Evolutionary conservation across 2,329 filamentous ascomycete genomes (phyloP).

Genomic region (Trichoderma breve): DNA sequence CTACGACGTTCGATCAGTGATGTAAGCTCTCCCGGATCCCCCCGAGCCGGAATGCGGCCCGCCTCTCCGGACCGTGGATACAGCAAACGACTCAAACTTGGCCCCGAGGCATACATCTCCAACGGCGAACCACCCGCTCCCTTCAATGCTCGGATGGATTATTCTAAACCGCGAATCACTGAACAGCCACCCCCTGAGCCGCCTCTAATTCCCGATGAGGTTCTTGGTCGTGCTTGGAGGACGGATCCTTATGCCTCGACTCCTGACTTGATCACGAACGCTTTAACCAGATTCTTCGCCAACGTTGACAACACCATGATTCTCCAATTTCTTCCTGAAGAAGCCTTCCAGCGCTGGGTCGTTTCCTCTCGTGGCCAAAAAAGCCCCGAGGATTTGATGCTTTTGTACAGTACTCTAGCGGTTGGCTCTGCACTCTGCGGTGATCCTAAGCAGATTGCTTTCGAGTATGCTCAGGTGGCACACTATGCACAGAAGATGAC

Average conservation of each 20-base stretch:
- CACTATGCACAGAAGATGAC: constrained; percentile 49
- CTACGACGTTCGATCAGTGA: constrained; percentile 41
- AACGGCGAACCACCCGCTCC: constrained; percentile 33
- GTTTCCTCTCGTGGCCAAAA: constrained; percentile 36
- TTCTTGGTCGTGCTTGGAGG: constrained; percentile 49
- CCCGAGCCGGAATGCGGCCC: constrained; percentile 39
- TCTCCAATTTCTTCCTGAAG: constrained; percentile 43
- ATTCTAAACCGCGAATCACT: constrained; percentile 35
- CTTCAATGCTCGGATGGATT: constrained; percentile 36
- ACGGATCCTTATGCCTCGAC: constrained; percentile 49
- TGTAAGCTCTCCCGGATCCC: constrained; percentile 49
- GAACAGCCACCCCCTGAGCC: constrained; percentile 42
- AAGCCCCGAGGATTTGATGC: constrained; percentile 45
- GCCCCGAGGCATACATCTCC: constrained; percentile 46
- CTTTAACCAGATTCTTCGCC: constrained; percentile 43
- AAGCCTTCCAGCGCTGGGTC: constrained; percentile 40
- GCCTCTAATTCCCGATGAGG: constrained; percentile 49
- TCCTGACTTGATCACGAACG: constrained; percentile 39
- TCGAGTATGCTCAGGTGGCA: constrained; percentile 51
- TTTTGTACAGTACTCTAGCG: constrained; percentile 45
- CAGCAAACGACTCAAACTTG: constrained; percentile 50
- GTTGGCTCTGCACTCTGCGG: constrained; percentile 41
- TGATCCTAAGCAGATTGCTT: constrained; percentile 38
- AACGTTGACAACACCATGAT: constrained; percentile 43
- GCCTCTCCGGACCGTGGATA: constrained; percentile 37